Conservation (phyloP, 306 rosid species). For the Astragalus membranaceus region DNA sequence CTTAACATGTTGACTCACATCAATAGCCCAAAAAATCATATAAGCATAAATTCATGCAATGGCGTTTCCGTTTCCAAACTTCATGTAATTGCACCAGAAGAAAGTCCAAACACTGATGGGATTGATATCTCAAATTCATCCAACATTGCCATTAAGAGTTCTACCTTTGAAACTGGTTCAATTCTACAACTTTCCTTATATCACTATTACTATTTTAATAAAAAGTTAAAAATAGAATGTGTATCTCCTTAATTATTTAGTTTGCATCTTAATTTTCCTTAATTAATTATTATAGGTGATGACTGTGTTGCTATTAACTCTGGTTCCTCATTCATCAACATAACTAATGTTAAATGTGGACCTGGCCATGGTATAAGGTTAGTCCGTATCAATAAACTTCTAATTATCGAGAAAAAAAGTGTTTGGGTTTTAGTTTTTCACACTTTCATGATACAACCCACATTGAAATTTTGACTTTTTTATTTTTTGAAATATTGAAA, state of each 20-base stretch:
- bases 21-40: conserved; percentile 33
- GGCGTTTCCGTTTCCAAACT: neutral
- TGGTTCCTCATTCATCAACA: conserved; percentile 31
- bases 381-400: too few species aligned
- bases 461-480: too few species aligned
- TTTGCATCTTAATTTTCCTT: neutral
- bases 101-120: conserved; percentile 61
- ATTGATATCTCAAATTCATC: conserved; percentile 25
- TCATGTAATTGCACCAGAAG: conserved; percentile 27
- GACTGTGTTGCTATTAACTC: conserved; percentile 44
- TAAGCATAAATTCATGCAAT: conserved; percentile 16
- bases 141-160: conserved; percentile 7
- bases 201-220: too few species aligned
- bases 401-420: too few species aligned
- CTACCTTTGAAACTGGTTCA: conserved; percentile 28
- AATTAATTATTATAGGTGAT: conserved; percentile 35
- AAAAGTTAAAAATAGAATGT: too few species aligned
- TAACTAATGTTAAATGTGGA: conserved; percentile 33
- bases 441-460: too few species aligned
- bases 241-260: too few species aligned
- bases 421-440: too few species aligned
- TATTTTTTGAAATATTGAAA: too few species aligned
- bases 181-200: neutral
- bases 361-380: conserved; percentile 60
- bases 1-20: neutral